Conservation (phyloP, 2,329 filamentous ascomycete species). For the Rhynchosporium secalis region DNA sequence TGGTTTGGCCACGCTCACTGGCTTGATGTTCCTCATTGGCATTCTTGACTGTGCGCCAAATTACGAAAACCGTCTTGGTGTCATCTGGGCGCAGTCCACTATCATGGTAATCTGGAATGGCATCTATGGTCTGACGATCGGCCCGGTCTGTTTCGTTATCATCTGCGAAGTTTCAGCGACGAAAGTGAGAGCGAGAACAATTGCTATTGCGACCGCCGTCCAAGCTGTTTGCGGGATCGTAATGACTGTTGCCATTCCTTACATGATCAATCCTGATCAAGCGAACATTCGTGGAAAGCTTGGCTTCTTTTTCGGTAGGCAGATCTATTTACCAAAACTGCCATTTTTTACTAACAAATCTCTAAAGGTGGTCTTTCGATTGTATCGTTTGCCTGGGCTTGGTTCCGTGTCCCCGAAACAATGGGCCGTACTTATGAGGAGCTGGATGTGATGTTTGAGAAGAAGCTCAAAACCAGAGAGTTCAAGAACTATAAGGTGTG, state of each 20-base stretch:
- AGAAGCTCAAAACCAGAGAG: slow-evolving; percentile 38
- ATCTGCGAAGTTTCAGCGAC: slow-evolving; percentile 44
- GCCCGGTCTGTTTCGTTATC: slow-evolving; percentile 44
- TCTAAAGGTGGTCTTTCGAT: slow-evolving; percentile 34
- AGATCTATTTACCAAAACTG: slow-evolving; percentile 17
- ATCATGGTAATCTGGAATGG: slow-evolving; percentile 44
- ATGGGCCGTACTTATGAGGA: slow-evolving; percentile 48
- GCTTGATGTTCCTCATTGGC: slow-evolving; percentile 45
- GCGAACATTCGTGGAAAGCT: slow-evolving; percentile 45
- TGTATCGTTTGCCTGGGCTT: slow-evolving; percentile 44
- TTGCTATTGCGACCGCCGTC: slow-evolving; percentile 35
- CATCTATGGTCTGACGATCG: slow-evolving; percentile 44
- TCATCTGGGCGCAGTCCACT: slow-evolving; percentile 41
- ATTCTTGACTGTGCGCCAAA: slow-evolving; percentile 39
- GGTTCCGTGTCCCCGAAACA: slow-evolving; percentile 46
- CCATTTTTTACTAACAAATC: slow-evolving; percentile 26
- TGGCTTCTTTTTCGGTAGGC: slow-evolving; percentile 44
- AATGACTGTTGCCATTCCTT: slow-evolving; percentile 41
- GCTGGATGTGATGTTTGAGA: slow-evolving; percentile 49
- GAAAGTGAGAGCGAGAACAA: slow-evolving; percentile 43
- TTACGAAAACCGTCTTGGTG: slow-evolving; percentile 20
- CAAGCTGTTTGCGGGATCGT: slow-evolving; percentile 36
- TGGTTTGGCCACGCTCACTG: slow-evolving; percentile 45
- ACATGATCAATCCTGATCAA: slow-evolving; percentile 43
- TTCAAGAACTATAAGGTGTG: slow-evolving; percentile 34